Base-by-base conservation (phyloP, 495 filamentous ascomycete species). In the Aspergillus haitiensis region DNA sequence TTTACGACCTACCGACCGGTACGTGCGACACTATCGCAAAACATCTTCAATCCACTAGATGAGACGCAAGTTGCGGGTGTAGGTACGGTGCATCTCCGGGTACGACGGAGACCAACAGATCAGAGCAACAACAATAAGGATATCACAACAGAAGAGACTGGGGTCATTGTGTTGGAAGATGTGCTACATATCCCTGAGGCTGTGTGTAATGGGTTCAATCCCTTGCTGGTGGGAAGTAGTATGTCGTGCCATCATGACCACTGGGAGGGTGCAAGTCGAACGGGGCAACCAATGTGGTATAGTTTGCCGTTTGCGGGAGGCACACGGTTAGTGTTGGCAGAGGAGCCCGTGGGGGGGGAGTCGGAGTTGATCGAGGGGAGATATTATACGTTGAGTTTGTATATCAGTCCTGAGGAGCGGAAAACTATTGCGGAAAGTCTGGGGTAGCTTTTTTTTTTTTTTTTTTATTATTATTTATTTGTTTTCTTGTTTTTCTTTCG, bases 101-200 rank as follows among this genome's bases (percentile, higher is more conserved):
- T 68, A 39, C 45, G 53, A 9, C 35, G 46, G 0, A 56, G 52
- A 5, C 52, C 27, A 6, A 46, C 37, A 40, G 37, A 40, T 40
- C 39, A 36, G 12, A 59, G 62, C 16, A 51, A 59, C 15, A 42
- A 44, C 31, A 47, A 34, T 1, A 46, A 55, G 11, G 52, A 27
- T 27, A 27, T 27, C 21, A 27, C 21, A 27, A 27, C 21, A 27
- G 21, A 27, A 27, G 21, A 27, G 21, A 27, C 21, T 3, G 3
- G 61, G 9, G 50, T 36, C 3, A 52, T 72, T 12, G 59, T 61
- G n/a, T 56, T 72, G 8, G 62, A 72, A 12, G 60, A 65, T 45
- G 70, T 72, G 50, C 65, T 72, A 56, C 70, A 70, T 58, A 67
- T 70, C 54, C 67, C 70, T 5, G 64, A 64, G 15, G 70, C 70